A percentile compares a stretch with the other conserved stretches of the same genome.
Evolutionary conservation across 2,329 filamentous ascomycete species (phyloP).

Genomic region (Fusarium sp.): DNA sequence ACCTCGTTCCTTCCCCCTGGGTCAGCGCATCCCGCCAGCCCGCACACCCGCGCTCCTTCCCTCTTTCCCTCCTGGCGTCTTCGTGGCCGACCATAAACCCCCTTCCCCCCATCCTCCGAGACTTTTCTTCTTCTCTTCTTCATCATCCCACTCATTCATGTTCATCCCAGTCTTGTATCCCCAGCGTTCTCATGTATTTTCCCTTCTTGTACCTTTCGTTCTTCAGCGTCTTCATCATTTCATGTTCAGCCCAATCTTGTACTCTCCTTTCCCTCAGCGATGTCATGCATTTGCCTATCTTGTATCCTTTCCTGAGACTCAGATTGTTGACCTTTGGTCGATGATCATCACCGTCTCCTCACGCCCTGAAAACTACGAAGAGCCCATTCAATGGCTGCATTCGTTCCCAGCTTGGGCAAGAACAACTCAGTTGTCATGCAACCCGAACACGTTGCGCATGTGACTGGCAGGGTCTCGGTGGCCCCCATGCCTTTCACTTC

Average conservation of each 20-base stretch:
- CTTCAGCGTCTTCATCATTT: neutral
- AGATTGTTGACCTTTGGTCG: slow-evolving; percentile 12
- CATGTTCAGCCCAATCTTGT: neutral
- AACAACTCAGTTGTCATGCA: slow-evolving; percentile 3
- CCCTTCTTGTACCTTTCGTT: neutral
- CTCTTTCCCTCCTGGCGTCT: neutral
- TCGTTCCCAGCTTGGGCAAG: neutral
- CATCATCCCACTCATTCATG: neutral
- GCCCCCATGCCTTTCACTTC: slow-evolving; percentile 1
- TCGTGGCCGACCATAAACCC: neutral
- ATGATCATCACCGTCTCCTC: slow-evolving; percentile 20
- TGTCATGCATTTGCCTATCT: slow-evolving; percentile 21
- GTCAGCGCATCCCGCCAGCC: neutral
- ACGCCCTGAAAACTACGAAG: neutral
- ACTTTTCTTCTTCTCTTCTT: neutral
- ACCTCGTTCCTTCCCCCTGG: neutral
- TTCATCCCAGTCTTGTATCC: slow-evolving; percentile 1
- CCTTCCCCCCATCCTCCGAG: neutral
- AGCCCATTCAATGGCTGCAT: neutral
- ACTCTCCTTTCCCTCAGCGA: neutral
- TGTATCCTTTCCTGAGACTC: slow-evolving; percentile 6
- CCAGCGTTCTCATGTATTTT: neutral
- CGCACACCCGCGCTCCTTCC: neutral
- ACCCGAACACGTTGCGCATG: neutral
- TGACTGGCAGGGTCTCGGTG: neutral